Conservation (phyloP, 2,329 filamentous ascomycete genomes). For the Aspergillus ruber region DNA sequence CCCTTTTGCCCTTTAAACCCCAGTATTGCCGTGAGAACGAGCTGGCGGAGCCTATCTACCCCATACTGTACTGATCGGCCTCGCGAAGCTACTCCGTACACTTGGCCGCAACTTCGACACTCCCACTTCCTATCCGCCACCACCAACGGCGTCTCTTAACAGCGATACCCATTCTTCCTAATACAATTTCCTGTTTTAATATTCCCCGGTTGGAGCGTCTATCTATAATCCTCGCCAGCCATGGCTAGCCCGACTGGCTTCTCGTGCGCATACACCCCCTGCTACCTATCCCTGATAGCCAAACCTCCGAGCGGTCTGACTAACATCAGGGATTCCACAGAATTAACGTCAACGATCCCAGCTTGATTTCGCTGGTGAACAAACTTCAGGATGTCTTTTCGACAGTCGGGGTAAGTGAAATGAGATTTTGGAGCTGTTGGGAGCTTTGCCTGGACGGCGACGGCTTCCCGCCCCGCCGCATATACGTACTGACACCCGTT, state of each 20-base stretch:
- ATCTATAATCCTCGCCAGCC: slow-evolving; percentile 24
- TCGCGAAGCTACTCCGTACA: neutral
- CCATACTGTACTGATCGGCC: neutral
- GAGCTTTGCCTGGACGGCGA: neutral
- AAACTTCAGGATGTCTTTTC: slow-evolving; percentile 99
- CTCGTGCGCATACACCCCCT: slow-evolving; percentile 34
- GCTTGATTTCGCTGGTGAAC: slow-evolving; percentile 79
- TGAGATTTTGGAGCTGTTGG: neutral
- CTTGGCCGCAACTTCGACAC: slow-evolving; percentile 2
- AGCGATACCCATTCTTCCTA: slow-evolving; percentile 1
- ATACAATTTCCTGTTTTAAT: neutral
- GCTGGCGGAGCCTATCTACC: neutral
- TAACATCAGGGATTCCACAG: slow-evolving; percentile 35
- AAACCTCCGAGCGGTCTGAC: slow-evolving; percentile 12
- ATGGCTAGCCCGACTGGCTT: slow-evolving; percentile 41
- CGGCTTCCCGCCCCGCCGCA: neutral
- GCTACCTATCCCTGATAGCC: slow-evolving; percentile 14
- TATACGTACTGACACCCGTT: slow-evolving; percentile 21
- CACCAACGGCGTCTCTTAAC: too few species aligned
- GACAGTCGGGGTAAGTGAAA: slow-evolving; percentile 70
- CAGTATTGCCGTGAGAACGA: neutral
- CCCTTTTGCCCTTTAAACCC: too few species aligned
- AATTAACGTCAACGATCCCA: slow-evolving; percentile 66
- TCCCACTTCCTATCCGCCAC: neutral
- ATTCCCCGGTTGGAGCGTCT: slow-evolving; percentile 4